These are phyloP conservation scores for Psilocybe cubensis DNA, from an alignment of 768 basidiomycete genomes.

Conservation along the genomic window DNA sequence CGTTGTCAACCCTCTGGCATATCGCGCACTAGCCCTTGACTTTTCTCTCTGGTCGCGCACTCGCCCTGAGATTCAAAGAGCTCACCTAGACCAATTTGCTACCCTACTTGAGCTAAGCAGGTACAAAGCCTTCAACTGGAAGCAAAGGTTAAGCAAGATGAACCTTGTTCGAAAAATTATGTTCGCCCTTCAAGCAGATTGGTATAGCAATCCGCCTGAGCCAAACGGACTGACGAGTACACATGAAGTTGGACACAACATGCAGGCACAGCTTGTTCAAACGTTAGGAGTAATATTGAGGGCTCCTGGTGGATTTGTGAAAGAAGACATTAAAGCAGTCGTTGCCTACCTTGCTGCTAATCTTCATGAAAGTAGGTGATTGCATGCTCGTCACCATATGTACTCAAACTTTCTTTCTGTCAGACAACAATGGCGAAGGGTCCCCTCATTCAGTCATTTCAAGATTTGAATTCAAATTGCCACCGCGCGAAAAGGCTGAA, in stretches of 20 bases:
- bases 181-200: constrained; percentile 81
- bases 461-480: constrained; percentile 50
- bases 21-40: constrained; percentile 83
- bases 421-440: constrained; percentile 27
- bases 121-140: constrained; percentile 77
- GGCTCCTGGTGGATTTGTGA: constrained; percentile 58
- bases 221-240: background rate
- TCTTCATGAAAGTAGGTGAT: constrained; percentile 61
- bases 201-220: constrained; percentile 49
- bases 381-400: background rate
- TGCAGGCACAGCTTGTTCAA: constrained; percentile 53
- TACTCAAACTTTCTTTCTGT: constrained; percentile 12
- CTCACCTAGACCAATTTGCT: constrained; percentile 81
- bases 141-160: constrained; percentile 72
- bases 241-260: constrained; percentile 33
- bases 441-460: constrained; percentile 65
- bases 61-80: constrained; percentile 70
- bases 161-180: constrained; percentile 72
- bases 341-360: constrained; percentile 87
- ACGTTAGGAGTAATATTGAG: constrained; percentile 65
- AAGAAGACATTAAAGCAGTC: constrained; percentile 84
- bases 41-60: constrained; percentile 86
- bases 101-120: constrained; percentile 75
- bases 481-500: constrained; percentile 62
- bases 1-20: constrained; percentile 80